Evolutionary conservation across 2,329 filamentous ascomycete species (phyloP).

Genomic region (Aspergillus versicolor): DNA sequence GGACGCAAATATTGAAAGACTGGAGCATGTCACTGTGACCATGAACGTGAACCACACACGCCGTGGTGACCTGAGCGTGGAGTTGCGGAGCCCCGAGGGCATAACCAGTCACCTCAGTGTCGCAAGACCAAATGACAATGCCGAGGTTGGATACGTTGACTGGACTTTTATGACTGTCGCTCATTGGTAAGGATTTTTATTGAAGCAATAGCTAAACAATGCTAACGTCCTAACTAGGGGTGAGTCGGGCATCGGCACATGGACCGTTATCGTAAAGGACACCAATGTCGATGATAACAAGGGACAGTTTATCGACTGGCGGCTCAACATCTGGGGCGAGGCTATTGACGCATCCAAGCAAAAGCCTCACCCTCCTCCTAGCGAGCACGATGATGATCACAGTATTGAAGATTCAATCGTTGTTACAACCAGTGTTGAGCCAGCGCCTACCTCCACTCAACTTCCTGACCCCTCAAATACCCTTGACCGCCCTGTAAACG

Average conservation of each 20-base stretch:
- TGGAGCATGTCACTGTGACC: conserved; percentile 95
- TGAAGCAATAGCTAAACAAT: background rate
- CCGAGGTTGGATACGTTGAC: conserved; percentile 72
- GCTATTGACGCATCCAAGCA: conserved; percentile 73
- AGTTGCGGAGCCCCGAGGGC: conserved; percentile 79
- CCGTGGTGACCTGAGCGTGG: conserved; percentile 88
- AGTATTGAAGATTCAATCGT: conserved; percentile 65
- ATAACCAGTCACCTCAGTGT: conserved; percentile 81
- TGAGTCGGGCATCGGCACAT: conserved; percentile 80
- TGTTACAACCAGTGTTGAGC: conserved; percentile 62
- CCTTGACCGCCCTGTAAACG: conserved; percentile 63
- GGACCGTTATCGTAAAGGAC: conserved; percentile 90
- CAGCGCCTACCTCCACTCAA: conserved; percentile 47
- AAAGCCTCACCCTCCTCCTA: conserved; percentile 74
- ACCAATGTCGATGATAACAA: conserved; percentile 71
- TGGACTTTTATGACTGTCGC: conserved; percentile 99
- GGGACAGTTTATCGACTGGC: conserved; percentile 87
- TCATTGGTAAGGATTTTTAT: conserved; percentile 68
- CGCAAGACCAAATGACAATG: conserved; percentile 67
- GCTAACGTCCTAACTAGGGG: conserved; percentile 60
- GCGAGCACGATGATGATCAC: conserved; percentile 78
- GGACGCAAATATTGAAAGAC: conserved; percentile 74
- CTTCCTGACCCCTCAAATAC: conserved; percentile 60
- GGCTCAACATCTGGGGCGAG: conserved; percentile 91
- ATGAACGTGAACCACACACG: conserved; percentile 92